Conservation (phyloP, 2,329 filamentous ascomycete genomes). For the Colletotrichum plurivorum region DNA sequence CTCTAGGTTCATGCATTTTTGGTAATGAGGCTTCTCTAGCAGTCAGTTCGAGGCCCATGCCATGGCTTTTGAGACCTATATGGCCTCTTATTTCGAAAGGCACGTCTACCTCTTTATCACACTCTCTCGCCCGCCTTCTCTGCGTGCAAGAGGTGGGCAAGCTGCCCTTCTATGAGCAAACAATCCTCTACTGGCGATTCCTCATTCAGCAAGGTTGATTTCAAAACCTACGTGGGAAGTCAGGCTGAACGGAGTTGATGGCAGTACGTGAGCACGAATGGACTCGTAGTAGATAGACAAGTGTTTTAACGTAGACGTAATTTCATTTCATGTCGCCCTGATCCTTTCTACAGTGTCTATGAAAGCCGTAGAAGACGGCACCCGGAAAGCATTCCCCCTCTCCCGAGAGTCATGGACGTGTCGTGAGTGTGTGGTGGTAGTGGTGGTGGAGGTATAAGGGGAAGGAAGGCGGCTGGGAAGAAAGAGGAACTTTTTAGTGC, state of each 20-base stretch:
- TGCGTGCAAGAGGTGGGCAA: too few relatives aligned
- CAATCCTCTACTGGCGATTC: too few relatives aligned
- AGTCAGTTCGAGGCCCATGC: too few relatives aligned
- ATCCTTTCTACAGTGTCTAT: constrained; percentile 43
- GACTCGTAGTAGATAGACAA: background rate
- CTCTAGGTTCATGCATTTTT: too few relatives aligned
- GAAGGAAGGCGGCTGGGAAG: constrained; percentile 35
- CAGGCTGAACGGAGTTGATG: background rate
- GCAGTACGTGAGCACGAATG: background rate
- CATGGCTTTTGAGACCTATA: too few relatives aligned
- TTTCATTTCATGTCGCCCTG: constrained; percentile 43
- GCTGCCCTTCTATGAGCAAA: too few relatives aligned
- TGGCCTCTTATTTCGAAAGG: too few relatives aligned
- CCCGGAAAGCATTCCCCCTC: constrained; percentile 37
- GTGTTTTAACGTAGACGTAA: constrained; percentile 40
- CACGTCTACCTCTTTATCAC: too few relatives aligned
- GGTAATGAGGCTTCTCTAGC: too few relatives aligned
- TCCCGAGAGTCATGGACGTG: constrained; percentile 38
- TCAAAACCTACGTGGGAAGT: too few relatives aligned
- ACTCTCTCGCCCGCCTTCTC: too few relatives aligned
- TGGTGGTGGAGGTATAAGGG: constrained; percentile 38
- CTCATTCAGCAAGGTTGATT: too few relatives aligned
- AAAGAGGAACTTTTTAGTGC: constrained; percentile 43
- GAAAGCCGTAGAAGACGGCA: constrained; percentile 41
- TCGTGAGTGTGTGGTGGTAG: constrained; percentile 35